Conservation (phyloP, 306 rosid genomes). For the Glycyrrhiza uralensis region DNA sequence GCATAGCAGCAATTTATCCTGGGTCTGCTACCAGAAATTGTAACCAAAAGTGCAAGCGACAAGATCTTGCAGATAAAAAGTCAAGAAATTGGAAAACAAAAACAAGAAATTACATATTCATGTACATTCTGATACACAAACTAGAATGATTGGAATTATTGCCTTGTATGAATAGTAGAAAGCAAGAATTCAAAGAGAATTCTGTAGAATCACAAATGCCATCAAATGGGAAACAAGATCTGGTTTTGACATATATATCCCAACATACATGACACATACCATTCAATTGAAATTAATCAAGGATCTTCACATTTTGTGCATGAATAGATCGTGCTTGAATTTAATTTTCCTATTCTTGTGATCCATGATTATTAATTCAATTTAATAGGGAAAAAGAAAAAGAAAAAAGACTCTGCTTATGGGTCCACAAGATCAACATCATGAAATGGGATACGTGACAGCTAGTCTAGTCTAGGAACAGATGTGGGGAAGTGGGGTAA, state of each 20-base stretch:
- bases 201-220: constrained; percentile 31
- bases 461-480: constrained; percentile 33
- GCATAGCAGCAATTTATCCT: constrained; percentile 51
- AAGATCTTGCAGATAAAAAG: constrained; percentile 46
- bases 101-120: neutral
- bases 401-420: neutral
- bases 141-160: constrained; percentile 22
- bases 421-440: constrained; percentile 61
- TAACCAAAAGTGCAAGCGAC: constrained; percentile 53
- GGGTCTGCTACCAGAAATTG: constrained; percentile 53
- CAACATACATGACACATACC: neutral
- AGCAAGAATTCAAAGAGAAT: constrained; percentile 26
- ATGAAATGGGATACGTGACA: constrained; percentile 50
- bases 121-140: neutral
- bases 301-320: constrained; percentile 3
- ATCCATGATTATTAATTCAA: constrained; percentile 5
- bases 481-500: constrained; percentile 32
- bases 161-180: constrained; percentile 24
- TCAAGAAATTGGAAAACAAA: constrained; percentile 26
- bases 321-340: constrained; percentile 21
- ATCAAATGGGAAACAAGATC: constrained; percentile 42
- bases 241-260: constrained; percentile 22
- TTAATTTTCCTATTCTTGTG: neutral
- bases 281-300: constrained; percentile 25
- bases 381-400: neutral